Percentiles rank a stretch among this genome's conserved stretches.
Conservation (phyloP, 2,329 filamentous ascomycete species). For the Cercospora canescens region DNA sequence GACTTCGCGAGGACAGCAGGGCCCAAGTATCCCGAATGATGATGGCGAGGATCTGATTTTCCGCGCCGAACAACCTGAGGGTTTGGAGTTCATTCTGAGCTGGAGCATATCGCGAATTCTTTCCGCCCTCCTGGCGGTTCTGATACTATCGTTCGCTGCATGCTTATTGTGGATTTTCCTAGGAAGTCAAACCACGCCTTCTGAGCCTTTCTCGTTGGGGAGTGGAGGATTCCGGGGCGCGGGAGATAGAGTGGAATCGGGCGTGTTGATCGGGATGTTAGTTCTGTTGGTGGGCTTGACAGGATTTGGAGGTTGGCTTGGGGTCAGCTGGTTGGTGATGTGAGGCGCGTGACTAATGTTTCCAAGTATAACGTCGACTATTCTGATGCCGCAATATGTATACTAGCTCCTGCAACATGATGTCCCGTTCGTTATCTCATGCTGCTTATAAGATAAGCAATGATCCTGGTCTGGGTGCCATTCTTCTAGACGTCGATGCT, state of each 20-base stretch:
- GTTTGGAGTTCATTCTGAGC: constrained; percentile 38
- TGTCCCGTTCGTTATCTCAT: no score
- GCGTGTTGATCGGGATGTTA: constrained; percentile 37
- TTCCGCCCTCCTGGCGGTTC: constrained; percentile 30
- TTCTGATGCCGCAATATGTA: no score
- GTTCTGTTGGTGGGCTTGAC: constrained; percentile 38
- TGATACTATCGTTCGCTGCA: constrained; percentile 32
- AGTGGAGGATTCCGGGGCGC: constrained; percentile 32
- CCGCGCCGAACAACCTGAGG: constrained; percentile 32
- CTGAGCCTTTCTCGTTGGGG: constrained; percentile 11
- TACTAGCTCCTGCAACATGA: no score
- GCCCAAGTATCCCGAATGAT: neutral
- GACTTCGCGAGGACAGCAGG: neutral
- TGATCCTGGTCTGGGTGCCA: no score
- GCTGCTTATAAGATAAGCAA: no score
- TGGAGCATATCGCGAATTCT: constrained; percentile 37
- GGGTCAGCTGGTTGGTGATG: constrained; percentile 40
- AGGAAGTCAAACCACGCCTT: constrained; percentile 29
- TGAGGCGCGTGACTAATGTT: constrained; percentile 22
- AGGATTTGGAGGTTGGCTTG: constrained; percentile 37
- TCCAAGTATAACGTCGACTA: no score
- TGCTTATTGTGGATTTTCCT: constrained; percentile 40
- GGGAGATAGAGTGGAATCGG: constrained; percentile 38
- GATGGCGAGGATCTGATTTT: constrained; percentile 8
- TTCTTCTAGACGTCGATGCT: neutral